Evolutionary conservation across 2,329 filamentous ascomycete genomes (phyloP).

Genomic region (Aspergillus felis): DNA sequence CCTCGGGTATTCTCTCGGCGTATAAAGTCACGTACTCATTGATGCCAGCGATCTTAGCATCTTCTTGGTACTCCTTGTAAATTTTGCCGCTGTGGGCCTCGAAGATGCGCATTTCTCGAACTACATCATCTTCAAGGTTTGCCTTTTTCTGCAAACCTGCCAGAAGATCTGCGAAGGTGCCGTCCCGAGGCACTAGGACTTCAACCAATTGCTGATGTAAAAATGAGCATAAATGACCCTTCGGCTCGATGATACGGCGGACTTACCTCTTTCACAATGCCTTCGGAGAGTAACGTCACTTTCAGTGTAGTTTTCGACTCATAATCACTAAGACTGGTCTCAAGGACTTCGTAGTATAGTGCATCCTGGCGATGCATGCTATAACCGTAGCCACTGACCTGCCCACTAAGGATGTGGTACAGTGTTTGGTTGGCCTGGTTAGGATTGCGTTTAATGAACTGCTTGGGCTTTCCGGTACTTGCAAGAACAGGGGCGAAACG

Average conservation of each 20-base stretch:
- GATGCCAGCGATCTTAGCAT: constrained; percentile 72
- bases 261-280: constrained; percentile 80
- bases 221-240: constrained; percentile 11
- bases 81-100: constrained; percentile 81
- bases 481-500: constrained; percentile 85
- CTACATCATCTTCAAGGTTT: constrained; percentile 70
- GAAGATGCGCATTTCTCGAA: constrained; percentile 71
- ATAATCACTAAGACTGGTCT: constrained; percentile 88
- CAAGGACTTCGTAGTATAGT: constrained; percentile 87
- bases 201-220: constrained; percentile 66
- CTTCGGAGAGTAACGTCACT: constrained; percentile 80
- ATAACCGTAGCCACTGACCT: constrained; percentile 67
- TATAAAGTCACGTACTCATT: constrained; percentile 82
- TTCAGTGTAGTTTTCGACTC: constrained; percentile 89
- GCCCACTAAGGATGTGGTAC: constrained; percentile 70
- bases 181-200: constrained; percentile 82
- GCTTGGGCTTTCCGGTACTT: constrained; percentile 71
- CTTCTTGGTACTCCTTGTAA: constrained; percentile 68
- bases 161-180: constrained; percentile 74
- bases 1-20: constrained; percentile 74
- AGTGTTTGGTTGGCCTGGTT: constrained; percentile 69
- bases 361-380: constrained; percentile 67
- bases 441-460: constrained; percentile 69
- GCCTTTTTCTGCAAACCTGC: constrained; percentile 74
- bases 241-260: neutral